Conservation (phyloP, 148 eudicot genomes). For the Simmondsia chinensis region DNA sequence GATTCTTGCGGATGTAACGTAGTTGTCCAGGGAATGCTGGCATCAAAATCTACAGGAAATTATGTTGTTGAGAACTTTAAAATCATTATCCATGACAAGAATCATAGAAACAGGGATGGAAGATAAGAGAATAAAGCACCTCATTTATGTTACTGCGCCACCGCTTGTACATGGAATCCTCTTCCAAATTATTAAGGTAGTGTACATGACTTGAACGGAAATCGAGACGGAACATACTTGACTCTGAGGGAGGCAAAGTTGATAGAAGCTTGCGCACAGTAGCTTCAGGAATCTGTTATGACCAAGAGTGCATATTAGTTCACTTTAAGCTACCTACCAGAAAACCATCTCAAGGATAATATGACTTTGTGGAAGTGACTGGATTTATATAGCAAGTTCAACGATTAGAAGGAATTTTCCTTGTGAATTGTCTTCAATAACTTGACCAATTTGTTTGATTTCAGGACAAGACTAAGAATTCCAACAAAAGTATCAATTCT, state of each 20-base stretch:
- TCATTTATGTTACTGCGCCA: constrained; percentile 97
- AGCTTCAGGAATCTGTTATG: constrained; percentile 63
- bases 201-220: constrained; percentile 91
- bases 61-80: constrained; percentile 4
- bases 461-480: too few relatives aligned
- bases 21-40: constrained; percentile 97
- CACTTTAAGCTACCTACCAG: background rate
- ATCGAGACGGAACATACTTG: constrained; percentile 74
- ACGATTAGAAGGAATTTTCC: too few relatives aligned
- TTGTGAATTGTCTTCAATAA: too few relatives aligned
- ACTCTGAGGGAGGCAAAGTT: constrained; percentile 55
- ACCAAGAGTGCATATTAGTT: background rate
- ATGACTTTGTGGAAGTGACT: too few relatives aligned
- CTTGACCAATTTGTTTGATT: too few relatives aligned
- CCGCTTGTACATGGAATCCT: constrained; percentile 75
- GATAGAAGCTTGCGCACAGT: constrained; percentile 68
- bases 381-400: too few relatives aligned
- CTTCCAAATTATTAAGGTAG: constrained; percentile 91
- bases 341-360: too few relatives aligned
- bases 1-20: constrained; percentile 88
- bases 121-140: constrained; percentile 43
- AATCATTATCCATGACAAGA: constrained; percentile 1
- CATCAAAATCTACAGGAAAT: constrained; percentile 71
- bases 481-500: too few relatives aligned
- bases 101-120: too few relatives aligned